Evolutionary conservation across 306 rosid genomes (phyloP).

Genomic region (Alnus rubra): DNA sequence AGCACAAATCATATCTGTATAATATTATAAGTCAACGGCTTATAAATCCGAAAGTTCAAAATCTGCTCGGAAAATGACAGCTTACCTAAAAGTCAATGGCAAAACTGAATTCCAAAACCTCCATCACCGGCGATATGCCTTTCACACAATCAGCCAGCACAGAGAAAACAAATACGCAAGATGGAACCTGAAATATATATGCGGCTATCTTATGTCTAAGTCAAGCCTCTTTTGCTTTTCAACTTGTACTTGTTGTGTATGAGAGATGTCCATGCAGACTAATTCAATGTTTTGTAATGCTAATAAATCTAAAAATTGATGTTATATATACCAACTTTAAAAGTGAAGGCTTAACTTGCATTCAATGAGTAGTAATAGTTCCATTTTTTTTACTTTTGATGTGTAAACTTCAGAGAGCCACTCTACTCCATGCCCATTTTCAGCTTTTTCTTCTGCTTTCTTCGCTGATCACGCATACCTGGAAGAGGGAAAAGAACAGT

Average conservation of each 20-base stretch:
- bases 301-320: background rate
- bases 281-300: background rate
- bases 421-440: constrained; percentile 23
- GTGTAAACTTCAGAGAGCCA: background rate
- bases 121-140: background rate
- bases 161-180: background rate
- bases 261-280: background rate
- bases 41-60: background rate
- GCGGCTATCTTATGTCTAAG: background rate
- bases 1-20: too few species aligned
- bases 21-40: background rate
- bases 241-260: background rate
- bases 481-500: constrained; percentile 25
- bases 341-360: background rate
- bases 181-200: background rate
- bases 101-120: background rate
- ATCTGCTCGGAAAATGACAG: background rate
- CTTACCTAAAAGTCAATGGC: background rate
- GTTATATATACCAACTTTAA: background rate
- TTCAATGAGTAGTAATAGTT: background rate
- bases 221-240: background rate
- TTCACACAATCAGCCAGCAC: background rate
- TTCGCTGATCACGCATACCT: constrained; percentile 75
- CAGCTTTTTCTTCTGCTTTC: constrained; percentile 58
- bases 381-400: background rate